Conservation (phyloP, 192 early-diverging fungal genomes). For the Entomortierella chlamydospora region DNA sequence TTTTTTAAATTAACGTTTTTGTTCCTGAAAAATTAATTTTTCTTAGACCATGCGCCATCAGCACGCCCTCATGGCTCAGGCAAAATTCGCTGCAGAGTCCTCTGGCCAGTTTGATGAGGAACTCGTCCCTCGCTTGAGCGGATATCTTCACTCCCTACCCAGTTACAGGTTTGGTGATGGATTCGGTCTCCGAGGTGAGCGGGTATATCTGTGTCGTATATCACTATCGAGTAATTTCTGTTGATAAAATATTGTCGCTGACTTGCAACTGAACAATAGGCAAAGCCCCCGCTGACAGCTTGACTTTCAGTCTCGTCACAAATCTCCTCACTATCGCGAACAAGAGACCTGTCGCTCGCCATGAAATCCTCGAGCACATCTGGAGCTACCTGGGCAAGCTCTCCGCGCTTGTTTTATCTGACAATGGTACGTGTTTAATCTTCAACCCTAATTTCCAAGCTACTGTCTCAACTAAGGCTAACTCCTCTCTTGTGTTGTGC, state of each 20-base stretch:
- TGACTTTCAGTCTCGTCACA: constrained; percentile 34
- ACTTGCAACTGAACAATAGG: constrained; percentile 10
- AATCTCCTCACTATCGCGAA: constrained; percentile 48
- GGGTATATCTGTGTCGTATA: too few species aligned
- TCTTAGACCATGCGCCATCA: constrained; percentile 54
- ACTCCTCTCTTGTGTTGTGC: too few species aligned
- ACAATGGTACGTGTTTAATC: constrained; percentile 49
- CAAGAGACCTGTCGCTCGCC: constrained; percentile 33
- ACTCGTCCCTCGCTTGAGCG: constrained; percentile 36
- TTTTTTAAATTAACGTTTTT: not conserved
- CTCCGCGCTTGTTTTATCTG: constrained; percentile 12
- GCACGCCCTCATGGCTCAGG: constrained; percentile 43
- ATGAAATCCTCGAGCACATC: constrained; percentile 46
- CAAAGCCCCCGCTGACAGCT: constrained; percentile 40
- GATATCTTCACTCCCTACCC: constrained; percentile 35
- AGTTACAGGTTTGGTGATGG: constrained; percentile 37
- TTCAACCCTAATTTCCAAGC: too few species aligned
- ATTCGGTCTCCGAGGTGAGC: constrained; percentile 31
- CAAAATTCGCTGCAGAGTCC: constrained; percentile 51
- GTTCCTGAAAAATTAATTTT: not conserved
- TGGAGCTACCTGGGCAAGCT: constrained; percentile 45
- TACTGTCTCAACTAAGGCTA: too few species aligned
- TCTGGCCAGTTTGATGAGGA: constrained; percentile 46
- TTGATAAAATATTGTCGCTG: too few species aligned
- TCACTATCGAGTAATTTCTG: too few species aligned